A percentile compares a stretch with the other conserved stretches of the same genome.
phyloP scores from a whole-genome alignment of 2,329 filamentous ascomycete species.

The Colletotrichum horii region DNA sequence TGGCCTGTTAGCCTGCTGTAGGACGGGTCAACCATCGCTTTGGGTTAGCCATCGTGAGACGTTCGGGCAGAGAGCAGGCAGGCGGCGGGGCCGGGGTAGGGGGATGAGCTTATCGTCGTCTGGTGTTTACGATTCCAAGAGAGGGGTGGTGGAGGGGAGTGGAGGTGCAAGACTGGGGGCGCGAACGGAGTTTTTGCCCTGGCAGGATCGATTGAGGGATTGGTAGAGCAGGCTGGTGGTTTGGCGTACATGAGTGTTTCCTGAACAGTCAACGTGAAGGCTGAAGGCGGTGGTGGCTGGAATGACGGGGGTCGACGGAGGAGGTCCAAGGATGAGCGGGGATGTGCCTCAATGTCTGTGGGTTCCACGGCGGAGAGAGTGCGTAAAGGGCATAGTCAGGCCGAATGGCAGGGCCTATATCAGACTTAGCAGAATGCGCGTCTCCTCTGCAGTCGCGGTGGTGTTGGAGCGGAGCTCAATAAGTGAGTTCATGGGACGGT shows the following conservation, averaged over 20 bases:
- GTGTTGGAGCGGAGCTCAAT: conserved; percentile 2
- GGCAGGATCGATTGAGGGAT: neutral
- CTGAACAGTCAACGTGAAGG: neutral
- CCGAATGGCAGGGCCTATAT: neutral
- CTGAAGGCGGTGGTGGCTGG: neutral
- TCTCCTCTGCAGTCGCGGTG: neutral
- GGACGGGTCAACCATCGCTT: conserved; percentile 7
- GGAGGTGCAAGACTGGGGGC: neutral
- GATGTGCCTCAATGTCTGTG: neutral
- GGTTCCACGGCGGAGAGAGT: neutral
- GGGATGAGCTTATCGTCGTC: conserved; percentile 18
- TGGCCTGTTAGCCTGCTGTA: neutral
- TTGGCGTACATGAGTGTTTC: neutral
- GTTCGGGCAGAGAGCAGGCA: conserved; percentile 10
- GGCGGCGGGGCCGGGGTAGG: conserved; percentile 14
- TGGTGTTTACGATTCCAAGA: conserved; percentile 20
- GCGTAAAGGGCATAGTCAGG: neutral
- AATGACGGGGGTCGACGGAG: conserved; percentile 4
- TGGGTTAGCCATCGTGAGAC: conserved; percentile 14
- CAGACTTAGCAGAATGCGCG: neutral
- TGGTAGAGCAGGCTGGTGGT: neutral
- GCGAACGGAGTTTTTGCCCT: conserved; percentile 6
- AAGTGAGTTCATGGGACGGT: conserved; percentile 3
- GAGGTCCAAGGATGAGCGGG: neutral
- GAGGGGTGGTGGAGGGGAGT: conserved; percentile 6